Conservation (phyloP, 495 filamentous ascomycete species). For the Podospora appendiculata region DNA sequence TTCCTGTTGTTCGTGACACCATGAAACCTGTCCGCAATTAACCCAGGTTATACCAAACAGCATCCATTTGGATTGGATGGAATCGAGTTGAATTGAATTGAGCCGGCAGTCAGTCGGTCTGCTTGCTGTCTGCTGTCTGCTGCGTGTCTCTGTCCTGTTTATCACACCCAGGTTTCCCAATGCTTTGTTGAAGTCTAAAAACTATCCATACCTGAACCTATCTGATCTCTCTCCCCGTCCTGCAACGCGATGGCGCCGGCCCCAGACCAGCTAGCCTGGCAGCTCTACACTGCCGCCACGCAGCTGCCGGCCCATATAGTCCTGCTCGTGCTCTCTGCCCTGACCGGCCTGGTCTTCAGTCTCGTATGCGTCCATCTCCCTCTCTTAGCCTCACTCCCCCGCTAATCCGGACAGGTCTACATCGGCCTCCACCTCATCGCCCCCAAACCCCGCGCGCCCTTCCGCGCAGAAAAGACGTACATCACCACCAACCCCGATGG, state of each 20-base stretch:
- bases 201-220: too few species aligned
- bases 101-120: too few species aligned
- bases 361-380: constrained; percentile 12
- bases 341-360: constrained; percentile 19
- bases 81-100: too few species aligned
- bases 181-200: neutral
- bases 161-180: neutral
- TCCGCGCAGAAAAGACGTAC: constrained; percentile 80
- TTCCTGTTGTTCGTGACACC: too few species aligned
- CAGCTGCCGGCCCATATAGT: constrained; percentile 24
- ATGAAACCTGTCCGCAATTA: too few species aligned
- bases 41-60: too few species aligned
- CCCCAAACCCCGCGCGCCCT: constrained; percentile 66
- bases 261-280: constrained; percentile 18
- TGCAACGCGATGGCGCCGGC: neutral
- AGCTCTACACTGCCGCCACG: constrained; percentile 14
- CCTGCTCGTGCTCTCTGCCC: constrained; percentile 16
- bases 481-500: constrained; percentile 64
- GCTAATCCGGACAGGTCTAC: constrained; percentile 43
- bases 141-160: neutral
- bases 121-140: neutral
- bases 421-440: constrained; percentile 63
- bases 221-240: neutral
- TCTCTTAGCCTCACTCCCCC: neutral
- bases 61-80: too few species aligned